These are phyloP conservation scores for Macrolepiota albuminosa DNA, from an alignment of 768 basidiomycete genomes.

Conservation along the genomic window DNA sequence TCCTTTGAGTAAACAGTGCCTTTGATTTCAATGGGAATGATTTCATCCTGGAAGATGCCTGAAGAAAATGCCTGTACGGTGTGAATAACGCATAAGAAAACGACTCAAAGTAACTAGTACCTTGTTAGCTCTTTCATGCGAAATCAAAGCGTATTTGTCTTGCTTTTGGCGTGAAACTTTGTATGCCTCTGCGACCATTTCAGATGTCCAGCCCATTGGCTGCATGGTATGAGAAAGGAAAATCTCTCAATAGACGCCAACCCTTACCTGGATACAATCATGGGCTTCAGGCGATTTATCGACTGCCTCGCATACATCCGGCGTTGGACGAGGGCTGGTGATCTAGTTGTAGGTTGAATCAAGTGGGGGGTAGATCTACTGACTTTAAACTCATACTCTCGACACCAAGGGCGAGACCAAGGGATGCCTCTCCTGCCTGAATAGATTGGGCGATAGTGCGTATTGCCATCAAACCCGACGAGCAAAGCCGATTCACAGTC, in stretches of 20 bases:
- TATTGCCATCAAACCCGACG: slow-evolving; percentile 93
- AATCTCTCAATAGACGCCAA: background rate
- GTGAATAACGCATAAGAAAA: background rate
- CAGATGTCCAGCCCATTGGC: slow-evolving; percentile 96
- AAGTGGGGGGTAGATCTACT: slow-evolving; percentile 17
- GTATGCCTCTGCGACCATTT: slow-evolving; percentile 81
- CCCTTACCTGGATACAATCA: slow-evolving; percentile 68
- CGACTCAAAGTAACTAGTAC: slow-evolving; percentile 26
- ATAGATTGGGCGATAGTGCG: slow-evolving; percentile 87
- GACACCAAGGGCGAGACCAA: slow-evolving; percentile 81
- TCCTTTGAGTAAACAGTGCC: slow-evolving; percentile 67
- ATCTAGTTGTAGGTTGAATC: background rate
- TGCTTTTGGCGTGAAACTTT: slow-evolving; percentile 77
- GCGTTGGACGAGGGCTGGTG: slow-evolving; percentile 67
- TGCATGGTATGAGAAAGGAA: slow-evolving; percentile 20
- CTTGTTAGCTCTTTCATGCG: slow-evolving; percentile 74
- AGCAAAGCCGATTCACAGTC: slow-evolving; percentile 90
- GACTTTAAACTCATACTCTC: slow-evolving; percentile 84
- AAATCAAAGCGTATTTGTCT: slow-evolving; percentile 86
- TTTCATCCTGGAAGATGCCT: slow-evolving; percentile 83
- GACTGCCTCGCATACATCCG: slow-evolving; percentile 56
- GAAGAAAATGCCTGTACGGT: slow-evolving; percentile 49
- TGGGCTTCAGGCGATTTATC: slow-evolving; percentile 57
- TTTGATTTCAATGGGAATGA: slow-evolving; percentile 77
- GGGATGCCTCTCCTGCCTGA: slow-evolving; percentile 71